Evolutionary conservation across 371 early-diverging fungal species (phyloP).

Genomic region (Fennellomyces sp.): DNA sequence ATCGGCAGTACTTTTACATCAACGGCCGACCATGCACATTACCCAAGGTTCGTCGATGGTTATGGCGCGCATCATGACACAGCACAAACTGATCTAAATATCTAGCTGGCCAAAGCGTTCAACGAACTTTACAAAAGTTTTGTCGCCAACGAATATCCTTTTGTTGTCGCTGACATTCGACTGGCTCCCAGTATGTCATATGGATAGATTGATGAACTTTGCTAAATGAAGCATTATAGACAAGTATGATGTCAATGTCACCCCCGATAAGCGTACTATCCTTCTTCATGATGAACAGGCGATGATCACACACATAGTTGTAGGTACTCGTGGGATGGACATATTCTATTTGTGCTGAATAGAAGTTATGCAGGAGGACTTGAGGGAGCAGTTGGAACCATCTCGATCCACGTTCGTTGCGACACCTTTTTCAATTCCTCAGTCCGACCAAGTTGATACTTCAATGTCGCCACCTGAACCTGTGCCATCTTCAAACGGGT

Average conservation of each 20-base stretch:
- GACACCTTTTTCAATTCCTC: background rate
- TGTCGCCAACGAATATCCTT: conserved; percentile 77
- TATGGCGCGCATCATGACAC: too few species aligned
- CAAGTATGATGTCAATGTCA: conserved; percentile 88
- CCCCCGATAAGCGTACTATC: conserved; percentile 93
- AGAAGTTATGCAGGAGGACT: conserved; percentile 29
- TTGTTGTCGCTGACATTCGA: conserved; percentile 73
- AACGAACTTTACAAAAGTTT: conserved; percentile 81
- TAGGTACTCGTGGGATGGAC: too few species aligned
- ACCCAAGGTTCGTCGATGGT: conserved; percentile 74
- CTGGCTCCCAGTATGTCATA: conserved; percentile 54
- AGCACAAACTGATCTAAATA: too few species aligned
- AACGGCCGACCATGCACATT: conserved; percentile 89
- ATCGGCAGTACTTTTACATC: conserved; percentile 87
- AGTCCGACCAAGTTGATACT: background rate
- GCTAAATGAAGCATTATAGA: conserved; percentile 15
- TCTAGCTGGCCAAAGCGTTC: conserved; percentile 58
- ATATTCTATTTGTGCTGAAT: background rate
- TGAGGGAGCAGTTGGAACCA: conserved; percentile 60
- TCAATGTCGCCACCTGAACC: too few species aligned
- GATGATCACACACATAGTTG: conserved; percentile 59
- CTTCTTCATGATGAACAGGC: conserved; percentile 76
- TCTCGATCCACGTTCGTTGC: conserved; percentile 56
- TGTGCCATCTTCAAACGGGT: too few species aligned
- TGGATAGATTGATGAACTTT: background rate